Conservation (phyloP, 768 basidiomycete genomes). For the Candolleomyces eurysporus region DNA sequence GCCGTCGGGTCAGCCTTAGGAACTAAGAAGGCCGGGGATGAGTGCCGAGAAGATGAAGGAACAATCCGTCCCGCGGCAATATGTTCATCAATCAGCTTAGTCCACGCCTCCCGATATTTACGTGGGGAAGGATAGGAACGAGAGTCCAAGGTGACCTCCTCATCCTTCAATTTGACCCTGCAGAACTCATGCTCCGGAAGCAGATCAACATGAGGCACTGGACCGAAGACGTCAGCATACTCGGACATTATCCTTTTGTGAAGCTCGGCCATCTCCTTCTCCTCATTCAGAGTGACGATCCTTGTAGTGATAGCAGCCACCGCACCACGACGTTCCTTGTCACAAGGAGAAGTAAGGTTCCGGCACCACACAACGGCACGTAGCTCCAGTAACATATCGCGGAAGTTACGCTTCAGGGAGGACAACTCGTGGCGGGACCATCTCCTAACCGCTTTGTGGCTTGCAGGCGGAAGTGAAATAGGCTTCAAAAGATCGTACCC, state of each 20-base stretch:
- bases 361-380: too few species aligned
- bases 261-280: slow-evolving; percentile 29
- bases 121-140: slow-evolving; percentile 13
- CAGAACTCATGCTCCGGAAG: slow-evolving; percentile 22
- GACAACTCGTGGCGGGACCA: too few species aligned
- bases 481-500: not conserved
- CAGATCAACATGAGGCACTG: slow-evolving; percentile 15
- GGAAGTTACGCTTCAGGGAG: too few species aligned
- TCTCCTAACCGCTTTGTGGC: too few species aligned
- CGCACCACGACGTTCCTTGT: too few species aligned
- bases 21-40: slow-evolving; percentile 36
- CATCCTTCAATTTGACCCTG: slow-evolving; percentile 26
- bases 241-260: not conserved
- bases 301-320: too few species aligned
- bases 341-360: too few species aligned
- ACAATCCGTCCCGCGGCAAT: slow-evolving; percentile 25
- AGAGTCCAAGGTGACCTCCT: slow-evolving; percentile 10
- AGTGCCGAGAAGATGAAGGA: slow-evolving; percentile 22
- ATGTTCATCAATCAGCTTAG: slow-evolving; percentile 27
- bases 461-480: too few species aligned
- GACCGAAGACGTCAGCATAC: not conserved
- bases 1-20: slow-evolving; percentile 27
- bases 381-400: too few species aligned
- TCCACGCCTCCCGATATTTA: slow-evolving; percentile 25
- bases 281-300: slow-evolving; percentile 21